A percentile compares a stretch with the other conserved stretches of the same genome.
Conservation (phyloP, 2,329 filamentous ascomycete species). For the Fusarium pilosicola region DNA sequence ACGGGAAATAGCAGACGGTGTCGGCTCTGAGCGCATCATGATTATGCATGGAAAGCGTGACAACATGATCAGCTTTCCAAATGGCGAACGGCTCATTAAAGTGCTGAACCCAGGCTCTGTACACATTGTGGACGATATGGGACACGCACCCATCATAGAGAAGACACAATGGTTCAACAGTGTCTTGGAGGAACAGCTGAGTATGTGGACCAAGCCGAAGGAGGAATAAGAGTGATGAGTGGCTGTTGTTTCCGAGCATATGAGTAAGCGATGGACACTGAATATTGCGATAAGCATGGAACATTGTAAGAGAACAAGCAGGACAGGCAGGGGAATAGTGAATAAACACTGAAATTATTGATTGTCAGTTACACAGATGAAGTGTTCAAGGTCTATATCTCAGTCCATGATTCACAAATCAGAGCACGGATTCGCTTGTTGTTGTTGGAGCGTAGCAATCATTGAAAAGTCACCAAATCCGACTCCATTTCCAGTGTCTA, state of each 20-base stretch:
- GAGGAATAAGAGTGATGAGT: slow-evolving; percentile 18
- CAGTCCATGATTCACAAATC: neutral
- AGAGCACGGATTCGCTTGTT: neutral
- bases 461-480: neutral
- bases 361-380: slow-evolving; percentile 19
- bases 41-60: slow-evolving; percentile 81
- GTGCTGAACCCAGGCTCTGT: slow-evolving; percentile 70
- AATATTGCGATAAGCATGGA: neutral
- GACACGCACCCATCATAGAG: slow-evolving; percentile 81
- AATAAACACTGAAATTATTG: neutral
- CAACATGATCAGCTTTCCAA: slow-evolving; percentile 78
- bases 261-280: neutral
- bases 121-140: slow-evolving; percentile 74
- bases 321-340: neutral
- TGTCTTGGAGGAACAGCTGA: slow-evolving; percentile 67
- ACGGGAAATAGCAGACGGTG: slow-evolving; percentile 67
- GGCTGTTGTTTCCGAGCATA: neutral
- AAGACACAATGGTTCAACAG: slow-evolving; percentile 74
- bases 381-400: slow-evolving; percentile 10
- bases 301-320: neutral
- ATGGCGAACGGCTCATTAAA: slow-evolving; percentile 75
- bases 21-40: slow-evolving; percentile 79
- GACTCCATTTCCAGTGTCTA: slow-evolving; percentile 18
- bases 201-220: slow-evolving; percentile 60
- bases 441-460: neutral